phyloP scores from a whole-genome alignment of 108 stramenopile genomes.

The Fistulifera pelliculosa region DNA sequence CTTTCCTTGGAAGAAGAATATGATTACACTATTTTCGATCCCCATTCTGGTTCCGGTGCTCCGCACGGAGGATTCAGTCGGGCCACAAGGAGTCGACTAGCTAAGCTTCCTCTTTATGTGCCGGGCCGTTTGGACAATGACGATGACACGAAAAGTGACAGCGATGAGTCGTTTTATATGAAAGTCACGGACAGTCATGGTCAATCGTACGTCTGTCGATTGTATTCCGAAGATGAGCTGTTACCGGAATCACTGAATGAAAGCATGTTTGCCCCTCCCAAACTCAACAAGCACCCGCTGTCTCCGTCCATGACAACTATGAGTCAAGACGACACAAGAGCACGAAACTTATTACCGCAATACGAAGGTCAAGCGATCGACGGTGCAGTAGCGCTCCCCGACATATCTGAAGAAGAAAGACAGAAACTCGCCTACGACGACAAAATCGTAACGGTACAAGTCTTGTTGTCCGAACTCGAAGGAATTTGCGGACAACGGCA shows the following conservation, averaged over 20 bases:
- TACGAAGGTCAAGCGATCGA: neutral
- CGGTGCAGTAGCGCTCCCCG: too few species aligned
- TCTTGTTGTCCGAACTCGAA: slow-evolving; percentile 19
- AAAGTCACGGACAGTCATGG: slow-evolving; percentile 46
- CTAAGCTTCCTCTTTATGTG: slow-evolving; percentile 50
- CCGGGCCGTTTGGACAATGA: slow-evolving; percentile 7
- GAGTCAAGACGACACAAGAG: neutral
- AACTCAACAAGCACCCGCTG: neutral
- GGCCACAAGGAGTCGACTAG: slow-evolving; percentile 60
- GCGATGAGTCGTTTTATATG: slow-evolving; percentile 27
- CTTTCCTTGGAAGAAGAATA: too few species aligned
- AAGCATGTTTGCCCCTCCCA: slow-evolving; percentile 46
- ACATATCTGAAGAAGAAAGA: too few species aligned
- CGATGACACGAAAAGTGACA: slow-evolving; percentile 1
- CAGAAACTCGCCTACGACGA: too few species aligned
- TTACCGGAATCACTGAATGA: slow-evolving; percentile 37
- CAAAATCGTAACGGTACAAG: too few species aligned
- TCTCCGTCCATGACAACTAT: neutral
- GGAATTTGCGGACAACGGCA: slow-evolving; percentile 67
- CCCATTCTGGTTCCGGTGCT: slow-evolving; percentile 45
- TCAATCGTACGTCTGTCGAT: slow-evolving; percentile 50
- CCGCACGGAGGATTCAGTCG: slow-evolving; percentile 77
- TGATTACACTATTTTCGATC: slow-evolving; percentile 27
- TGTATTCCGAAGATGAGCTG: slow-evolving; percentile 68
- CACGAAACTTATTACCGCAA: neutral